These are phyloP conservation scores for Lachnellula subtilissima DNA, from an alignment of 2,329 filamentous ascomycete genomes.

Conservation along the genomic window DNA sequence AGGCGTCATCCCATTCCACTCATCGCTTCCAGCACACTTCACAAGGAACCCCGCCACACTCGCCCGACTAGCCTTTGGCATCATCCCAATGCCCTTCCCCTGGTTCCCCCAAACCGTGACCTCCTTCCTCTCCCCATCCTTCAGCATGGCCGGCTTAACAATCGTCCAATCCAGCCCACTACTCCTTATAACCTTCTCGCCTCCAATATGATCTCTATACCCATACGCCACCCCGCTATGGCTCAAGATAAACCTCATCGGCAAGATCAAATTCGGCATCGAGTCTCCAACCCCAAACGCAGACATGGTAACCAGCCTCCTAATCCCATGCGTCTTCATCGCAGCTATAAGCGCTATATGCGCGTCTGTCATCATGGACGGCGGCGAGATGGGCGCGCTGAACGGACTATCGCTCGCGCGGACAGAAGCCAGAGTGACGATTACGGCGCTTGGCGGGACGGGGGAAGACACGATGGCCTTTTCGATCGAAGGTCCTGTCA, in stretches of 20 bases:
- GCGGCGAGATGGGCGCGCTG: constrained; percentile 38
- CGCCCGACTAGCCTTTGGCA: constrained; percentile 11
- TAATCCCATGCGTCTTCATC: constrained; percentile 34
- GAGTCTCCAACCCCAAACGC: constrained; percentile 46
- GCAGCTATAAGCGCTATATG: constrained; percentile 34
- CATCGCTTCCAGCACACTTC: constrained; percentile 36
- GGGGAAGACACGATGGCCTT: constrained; percentile 31
- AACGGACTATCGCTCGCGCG: constrained; percentile 45
- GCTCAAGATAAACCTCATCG: constrained; percentile 41
- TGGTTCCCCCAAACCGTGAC: constrained; percentile 24
- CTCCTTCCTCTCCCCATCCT: constrained; percentile 12
- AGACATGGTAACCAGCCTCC: constrained; percentile 46
- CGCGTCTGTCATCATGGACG: constrained; percentile 43
- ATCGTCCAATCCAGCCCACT: constrained; percentile 13
- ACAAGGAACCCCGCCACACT: constrained; percentile 43
- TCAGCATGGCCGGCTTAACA: constrained; percentile 17
- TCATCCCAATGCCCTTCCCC: constrained; percentile 12
- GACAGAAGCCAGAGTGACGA: constrained; percentile 46
- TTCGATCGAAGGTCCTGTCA: constrained; percentile 20
- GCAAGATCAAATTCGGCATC: constrained; percentile 36
- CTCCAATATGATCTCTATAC: constrained; percentile 42
- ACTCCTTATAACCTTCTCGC: constrained; percentile 12
- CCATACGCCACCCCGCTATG: constrained; percentile 40
- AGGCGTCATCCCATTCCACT: constrained; percentile 41
- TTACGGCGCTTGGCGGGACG: constrained; percentile 33